Percentiles rank a stretch among this genome's conserved stretches.
These are phyloP conservation scores for Daldinia sp. DNA, from an alignment of 2,329 filamentous ascomycete genomes.

Conservation along the genomic window DNA sequence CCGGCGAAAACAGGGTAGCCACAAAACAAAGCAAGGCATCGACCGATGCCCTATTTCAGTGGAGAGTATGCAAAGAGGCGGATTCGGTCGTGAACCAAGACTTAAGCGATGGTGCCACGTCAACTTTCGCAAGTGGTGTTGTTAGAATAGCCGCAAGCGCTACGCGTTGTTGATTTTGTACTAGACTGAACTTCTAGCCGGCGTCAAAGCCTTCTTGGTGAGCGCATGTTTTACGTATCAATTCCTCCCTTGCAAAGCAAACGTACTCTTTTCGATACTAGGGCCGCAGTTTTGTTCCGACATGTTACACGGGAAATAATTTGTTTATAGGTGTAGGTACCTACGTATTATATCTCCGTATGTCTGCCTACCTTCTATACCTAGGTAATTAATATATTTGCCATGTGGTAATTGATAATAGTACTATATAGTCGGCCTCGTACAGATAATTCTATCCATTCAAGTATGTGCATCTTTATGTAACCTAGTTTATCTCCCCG, in stretches of 20 bases:
- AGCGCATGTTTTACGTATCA: conserved; percentile 7
- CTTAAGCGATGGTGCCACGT: conserved; percentile 30
- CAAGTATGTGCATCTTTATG: not conserved
- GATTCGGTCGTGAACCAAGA: not conserved
- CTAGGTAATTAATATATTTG: not conserved
- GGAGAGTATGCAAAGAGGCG: conserved; percentile 12
- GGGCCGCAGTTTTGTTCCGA: conserved; percentile 4
- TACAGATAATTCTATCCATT: not conserved
- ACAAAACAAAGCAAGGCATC: conserved; percentile 16
- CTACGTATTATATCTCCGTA: not conserved
- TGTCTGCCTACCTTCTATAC: not conserved
- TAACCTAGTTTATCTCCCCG: not conserved
- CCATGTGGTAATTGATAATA: not conserved
- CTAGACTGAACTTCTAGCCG: not conserved
- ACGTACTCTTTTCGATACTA: conserved; percentile 6
- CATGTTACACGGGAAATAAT: conserved; percentile 20
- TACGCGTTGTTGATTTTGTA: not conserved
- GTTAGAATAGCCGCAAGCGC: conserved; percentile 22
- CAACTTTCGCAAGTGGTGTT: conserved; percentile 6
- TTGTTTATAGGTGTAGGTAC: not conserved
- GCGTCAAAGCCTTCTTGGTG: conserved; percentile 15
- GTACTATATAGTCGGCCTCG: not conserved
- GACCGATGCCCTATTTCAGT: not conserved
- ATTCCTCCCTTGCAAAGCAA: conserved; percentile 20
- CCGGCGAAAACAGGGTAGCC: conserved; percentile 5